Evolutionary conservation across 2,329 filamentous ascomycete species (phyloP).

Genomic region (Paecilomyces niveus): DNA sequence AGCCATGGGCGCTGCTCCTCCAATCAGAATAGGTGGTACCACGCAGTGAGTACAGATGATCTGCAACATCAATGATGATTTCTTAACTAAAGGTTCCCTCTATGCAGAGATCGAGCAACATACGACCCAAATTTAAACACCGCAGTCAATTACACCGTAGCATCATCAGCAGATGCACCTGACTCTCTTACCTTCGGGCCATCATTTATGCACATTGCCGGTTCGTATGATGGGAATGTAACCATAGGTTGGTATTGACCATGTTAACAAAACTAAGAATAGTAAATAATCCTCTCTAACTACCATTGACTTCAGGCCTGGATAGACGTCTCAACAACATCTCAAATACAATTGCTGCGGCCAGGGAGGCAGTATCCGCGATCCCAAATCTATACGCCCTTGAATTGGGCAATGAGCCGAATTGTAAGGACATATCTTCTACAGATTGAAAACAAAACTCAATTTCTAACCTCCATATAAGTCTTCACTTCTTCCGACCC

Average conservation of each 20-base stretch:
- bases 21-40: slow-evolving; percentile 52
- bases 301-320: slow-evolving; percentile 24
- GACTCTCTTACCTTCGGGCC: slow-evolving; percentile 46
- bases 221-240: slow-evolving; percentile 43
- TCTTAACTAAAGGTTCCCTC: background rate
- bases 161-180: slow-evolving; percentile 42
- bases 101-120: slow-evolving; percentile 43
- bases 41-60: slow-evolving; percentile 38
- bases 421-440: slow-evolving; percentile 35
- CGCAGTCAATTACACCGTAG: slow-evolving; percentile 47
- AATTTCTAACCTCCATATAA: slow-evolving; percentile 1
- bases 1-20: slow-evolving; percentile 46
- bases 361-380: slow-evolving; percentile 36
- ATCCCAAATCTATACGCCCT: slow-evolving; percentile 48
- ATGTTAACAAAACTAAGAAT: background rate
- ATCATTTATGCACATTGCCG: slow-evolving; percentile 46
- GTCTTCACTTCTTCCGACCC: slow-evolving; percentile 19
- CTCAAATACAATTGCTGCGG: slow-evolving; percentile 49
- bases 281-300: background rate
- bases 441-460: background rate
- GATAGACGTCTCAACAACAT: slow-evolving; percentile 49
- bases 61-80: background rate
- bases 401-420: slow-evolving; percentile 53
- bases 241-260: slow-evolving; percentile 32
- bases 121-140: slow-evolving; percentile 41